phyloP scores from a whole-genome alignment of 768 basidiomycete species.

The Lentinula sp. region DNA sequence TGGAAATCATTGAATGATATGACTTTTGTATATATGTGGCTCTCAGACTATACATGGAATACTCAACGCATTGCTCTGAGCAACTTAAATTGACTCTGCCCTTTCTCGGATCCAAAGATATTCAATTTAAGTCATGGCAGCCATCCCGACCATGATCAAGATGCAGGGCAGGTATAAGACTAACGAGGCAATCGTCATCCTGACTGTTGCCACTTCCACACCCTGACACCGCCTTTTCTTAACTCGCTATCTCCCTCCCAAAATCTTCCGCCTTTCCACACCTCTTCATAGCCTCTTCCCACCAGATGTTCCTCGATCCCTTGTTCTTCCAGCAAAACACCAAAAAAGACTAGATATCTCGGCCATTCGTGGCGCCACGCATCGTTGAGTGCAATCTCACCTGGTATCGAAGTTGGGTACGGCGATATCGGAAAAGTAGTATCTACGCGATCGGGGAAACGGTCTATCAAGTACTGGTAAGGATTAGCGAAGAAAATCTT shows the following conservation, averaged over 20 bases:
- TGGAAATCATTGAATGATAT: background rate
- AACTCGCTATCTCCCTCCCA: slow-evolving; percentile 72
- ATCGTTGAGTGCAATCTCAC: slow-evolving; percentile 26
- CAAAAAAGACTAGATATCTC: slow-evolving; percentile 76
- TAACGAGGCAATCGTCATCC: background rate
- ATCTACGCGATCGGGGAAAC: slow-evolving; percentile 65
- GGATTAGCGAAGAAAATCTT: slow-evolving; percentile 77
- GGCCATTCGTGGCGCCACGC: slow-evolving; percentile 79
- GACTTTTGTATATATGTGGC: background rate
- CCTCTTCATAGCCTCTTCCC: slow-evolving; percentile 55
- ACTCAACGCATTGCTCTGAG: too few relatives aligned
- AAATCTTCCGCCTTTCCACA: slow-evolving; percentile 56
- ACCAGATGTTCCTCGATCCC: slow-evolving; percentile 43
- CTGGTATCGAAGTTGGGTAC: slow-evolving; percentile 44
- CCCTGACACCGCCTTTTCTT: slow-evolving; percentile 60
- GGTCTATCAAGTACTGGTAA: slow-evolving; percentile 49
- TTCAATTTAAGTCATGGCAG: too few relatives aligned
- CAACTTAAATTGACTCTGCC: too few relatives aligned
- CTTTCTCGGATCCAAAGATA: too few relatives aligned
- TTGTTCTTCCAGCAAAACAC: slow-evolving; percentile 54
- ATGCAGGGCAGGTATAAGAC: too few relatives aligned
- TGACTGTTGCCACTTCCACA: slow-evolving; percentile 48
- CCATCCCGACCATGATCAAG: too few relatives aligned
- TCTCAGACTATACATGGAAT: background rate
- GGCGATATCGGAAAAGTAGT: slow-evolving; percentile 59